phyloP scores from a whole-genome alignment of 345 rosid species.

The Moricandia arvensis region DNA sequence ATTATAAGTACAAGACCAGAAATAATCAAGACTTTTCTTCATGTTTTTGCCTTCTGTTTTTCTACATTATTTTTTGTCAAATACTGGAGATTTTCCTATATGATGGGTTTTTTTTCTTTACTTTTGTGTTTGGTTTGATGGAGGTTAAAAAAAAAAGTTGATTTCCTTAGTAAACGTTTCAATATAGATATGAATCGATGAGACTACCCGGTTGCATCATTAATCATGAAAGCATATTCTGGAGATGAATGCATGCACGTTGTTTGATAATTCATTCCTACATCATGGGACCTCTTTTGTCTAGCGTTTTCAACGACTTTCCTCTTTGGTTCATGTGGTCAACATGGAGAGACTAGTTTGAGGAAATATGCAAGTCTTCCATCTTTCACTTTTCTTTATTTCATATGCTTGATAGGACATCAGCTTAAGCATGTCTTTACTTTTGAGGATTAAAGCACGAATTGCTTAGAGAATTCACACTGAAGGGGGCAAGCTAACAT shows the following conservation, averaged over 20 bases:
- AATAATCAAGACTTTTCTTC: background rate
- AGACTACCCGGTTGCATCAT: background rate
- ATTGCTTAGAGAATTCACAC: slow-evolving; percentile 7
- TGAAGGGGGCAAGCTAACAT: slow-evolving; percentile 1
- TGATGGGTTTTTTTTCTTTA: background rate
- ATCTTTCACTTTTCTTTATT: background rate
- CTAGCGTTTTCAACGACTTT: no score
- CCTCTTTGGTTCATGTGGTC: no score
- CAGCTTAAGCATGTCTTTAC: background rate
- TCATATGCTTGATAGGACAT: background rate
- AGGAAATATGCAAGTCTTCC: no score
- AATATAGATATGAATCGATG: background rate
- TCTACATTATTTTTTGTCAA: background rate
- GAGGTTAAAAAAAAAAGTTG: background rate
- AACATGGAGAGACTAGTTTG: no score
- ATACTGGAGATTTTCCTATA: slow-evolving; percentile 1
- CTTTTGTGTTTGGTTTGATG: background rate
- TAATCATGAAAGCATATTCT: no score
- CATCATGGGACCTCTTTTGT: no score
- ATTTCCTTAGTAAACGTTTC: background rate
- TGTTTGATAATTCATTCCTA: no score
- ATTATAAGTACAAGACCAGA: background rate
- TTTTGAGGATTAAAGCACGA: background rate
- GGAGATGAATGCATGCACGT: no score
- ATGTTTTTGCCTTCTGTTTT: background rate